A percentile compares a stretch with the other conserved stretches of the same genome.
These are phyloP conservation scores for Hymenoscyphus occultus DNA, from an alignment of 2,329 filamentous ascomycete genomes.

Conservation along the genomic window DNA sequence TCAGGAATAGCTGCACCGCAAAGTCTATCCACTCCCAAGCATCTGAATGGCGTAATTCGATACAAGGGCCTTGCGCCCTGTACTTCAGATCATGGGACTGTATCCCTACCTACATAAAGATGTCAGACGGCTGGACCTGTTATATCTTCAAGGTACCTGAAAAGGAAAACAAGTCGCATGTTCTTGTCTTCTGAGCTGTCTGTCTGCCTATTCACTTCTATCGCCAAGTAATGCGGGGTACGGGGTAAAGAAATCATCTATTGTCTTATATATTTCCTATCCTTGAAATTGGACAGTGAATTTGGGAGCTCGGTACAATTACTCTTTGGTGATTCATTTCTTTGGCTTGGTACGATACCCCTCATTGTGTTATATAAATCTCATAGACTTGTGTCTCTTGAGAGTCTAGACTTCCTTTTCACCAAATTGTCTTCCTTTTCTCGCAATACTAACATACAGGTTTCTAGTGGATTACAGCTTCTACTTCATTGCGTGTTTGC, in stretches of 20 bases:
- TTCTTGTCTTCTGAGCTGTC: conserved; percentile 1
- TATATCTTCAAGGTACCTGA: neutral
- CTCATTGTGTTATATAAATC: neutral
- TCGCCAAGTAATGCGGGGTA: conserved; percentile 1
- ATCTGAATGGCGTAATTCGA: neutral
- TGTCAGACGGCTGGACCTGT: conserved; percentile 1
- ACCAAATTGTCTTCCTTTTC: neutral
- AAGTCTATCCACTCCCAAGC: too few relatives aligned
- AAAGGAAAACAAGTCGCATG: neutral
- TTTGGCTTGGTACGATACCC: conserved; percentile 1
- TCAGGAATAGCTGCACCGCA: too few relatives aligned
- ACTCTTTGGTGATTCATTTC: neutral
- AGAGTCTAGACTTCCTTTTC: neutral
- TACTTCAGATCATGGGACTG: neutral
- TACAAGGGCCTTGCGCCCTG: neutral
- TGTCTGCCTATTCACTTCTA: neutral
- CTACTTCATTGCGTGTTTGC: neutral
- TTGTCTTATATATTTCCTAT: neutral
- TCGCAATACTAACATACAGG: neutral
- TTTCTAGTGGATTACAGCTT: neutral
- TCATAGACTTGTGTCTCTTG: neutral
- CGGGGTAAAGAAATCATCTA: neutral
- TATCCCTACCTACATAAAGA: neutral
- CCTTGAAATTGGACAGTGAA: neutral
- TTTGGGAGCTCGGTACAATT: neutral